Conservation (phyloP, 2,329 filamentous ascomycete genomes). For the Diaporthe vexans region DNA sequence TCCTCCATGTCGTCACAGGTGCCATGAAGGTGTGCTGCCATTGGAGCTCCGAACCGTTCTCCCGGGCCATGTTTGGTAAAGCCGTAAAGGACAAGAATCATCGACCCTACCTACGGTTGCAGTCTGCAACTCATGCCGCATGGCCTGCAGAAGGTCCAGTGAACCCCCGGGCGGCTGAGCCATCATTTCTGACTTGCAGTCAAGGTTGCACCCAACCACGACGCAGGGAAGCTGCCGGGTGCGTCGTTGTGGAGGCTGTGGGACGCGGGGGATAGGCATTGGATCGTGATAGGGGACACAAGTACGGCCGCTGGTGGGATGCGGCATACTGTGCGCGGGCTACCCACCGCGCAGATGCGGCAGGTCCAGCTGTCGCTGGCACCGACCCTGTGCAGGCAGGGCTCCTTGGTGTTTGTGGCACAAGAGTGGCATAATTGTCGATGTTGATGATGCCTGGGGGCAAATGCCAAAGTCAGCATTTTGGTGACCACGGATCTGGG, state of each 20-base stretch:
- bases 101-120: slow-evolving; percentile 10
- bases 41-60: slow-evolving; percentile 35
- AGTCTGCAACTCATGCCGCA: neutral
- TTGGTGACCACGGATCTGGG: slow-evolving; percentile 17
- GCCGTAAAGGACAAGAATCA: neutral
- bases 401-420: neutral
- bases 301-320: slow-evolving; percentile 22
- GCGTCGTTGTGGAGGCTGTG: slow-evolving; percentile 25
- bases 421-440: neutral
- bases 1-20: slow-evolving; percentile 30
- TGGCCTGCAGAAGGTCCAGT: slow-evolving; percentile 28
- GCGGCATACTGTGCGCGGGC: slow-evolving; percentile 7
- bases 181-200: slow-evolving; percentile 28
- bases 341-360: neutral
- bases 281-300: slow-evolving; percentile 30
- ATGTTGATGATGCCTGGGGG: slow-evolving; percentile 8
- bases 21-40: slow-evolving; percentile 31
- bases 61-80: slow-evolving; percentile 13
- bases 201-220: slow-evolving; percentile 23
- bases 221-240: slow-evolving; percentile 15
- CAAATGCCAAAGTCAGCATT: slow-evolving; percentile 27
- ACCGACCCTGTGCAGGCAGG: neutral
- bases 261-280: slow-evolving; percentile 30
- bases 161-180: slow-evolving; percentile 1
- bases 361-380: neutral